phyloP scores from a whole-genome alignment of 495 filamentous ascomycete species.

The Penicillium roqueforti region DNA sequence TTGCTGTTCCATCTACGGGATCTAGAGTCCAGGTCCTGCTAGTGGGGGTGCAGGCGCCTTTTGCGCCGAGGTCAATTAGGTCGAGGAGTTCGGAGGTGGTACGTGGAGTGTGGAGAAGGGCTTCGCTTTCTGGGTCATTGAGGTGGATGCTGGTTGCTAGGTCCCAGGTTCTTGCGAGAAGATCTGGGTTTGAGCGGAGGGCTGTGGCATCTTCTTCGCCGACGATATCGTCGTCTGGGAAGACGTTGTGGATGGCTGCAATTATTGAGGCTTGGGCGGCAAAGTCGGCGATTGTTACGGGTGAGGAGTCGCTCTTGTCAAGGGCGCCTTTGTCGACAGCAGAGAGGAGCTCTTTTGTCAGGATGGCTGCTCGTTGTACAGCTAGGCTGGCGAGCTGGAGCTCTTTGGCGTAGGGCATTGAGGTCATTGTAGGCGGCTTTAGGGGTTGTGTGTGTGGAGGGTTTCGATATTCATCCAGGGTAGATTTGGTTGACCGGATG shows the following conservation, averaged over 20 bases:
- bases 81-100: constrained; percentile 54
- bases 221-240: constrained; percentile 56
- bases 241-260: constrained; percentile 47
- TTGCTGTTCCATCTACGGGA: constrained; percentile 68
- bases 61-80: constrained; percentile 58
- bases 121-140: constrained; percentile 37
- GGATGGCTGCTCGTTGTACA: constrained; percentile 50
- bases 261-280: constrained; percentile 62
- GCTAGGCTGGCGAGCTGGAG: constrained; percentile 47
- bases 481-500: background rate
- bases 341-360: constrained; percentile 49
- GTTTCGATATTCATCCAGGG: background rate
- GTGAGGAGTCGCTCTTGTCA: constrained; percentile 57
- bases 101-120: constrained; percentile 38
- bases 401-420: constrained; percentile 42
- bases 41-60: constrained; percentile 34
- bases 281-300: constrained; percentile 66
- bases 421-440: constrained; percentile 9
- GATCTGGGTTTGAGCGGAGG: constrained; percentile 44
- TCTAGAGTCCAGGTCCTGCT: constrained; percentile 62
- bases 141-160: constrained; percentile 40
- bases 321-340: constrained; percentile 44
- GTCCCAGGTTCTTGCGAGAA: constrained; percentile 52
- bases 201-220: constrained; percentile 58
- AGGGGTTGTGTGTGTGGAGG: background rate